Conservation (phyloP, 176 grass and related monocot genomes). For the Alloteropsis semialata region DNA sequence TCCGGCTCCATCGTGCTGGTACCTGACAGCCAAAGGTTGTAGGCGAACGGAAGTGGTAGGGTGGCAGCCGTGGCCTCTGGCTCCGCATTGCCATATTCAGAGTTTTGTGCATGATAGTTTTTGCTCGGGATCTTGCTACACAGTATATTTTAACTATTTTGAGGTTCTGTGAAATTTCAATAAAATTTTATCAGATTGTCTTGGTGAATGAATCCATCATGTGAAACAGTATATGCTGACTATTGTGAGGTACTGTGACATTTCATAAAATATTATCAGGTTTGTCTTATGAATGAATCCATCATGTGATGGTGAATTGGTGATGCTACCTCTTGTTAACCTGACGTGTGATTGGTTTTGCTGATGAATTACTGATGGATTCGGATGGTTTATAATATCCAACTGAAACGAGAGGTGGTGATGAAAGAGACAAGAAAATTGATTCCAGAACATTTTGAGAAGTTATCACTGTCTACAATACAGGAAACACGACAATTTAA, state of each 20-base stretch:
- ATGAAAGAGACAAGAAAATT: not conserved
- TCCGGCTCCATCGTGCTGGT: slow-evolving; percentile 59
- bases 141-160: not conserved
- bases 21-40: slow-evolving; percentile 17
- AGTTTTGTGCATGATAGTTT: not conserved
- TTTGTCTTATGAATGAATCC: not conserved
- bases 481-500: not conserved
- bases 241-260: not conserved
- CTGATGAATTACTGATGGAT: not conserved
- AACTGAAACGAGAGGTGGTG: not conserved
- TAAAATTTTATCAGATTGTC: not conserved
- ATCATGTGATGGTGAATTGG: too few relatives aligned
- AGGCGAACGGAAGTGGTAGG: not conserved
- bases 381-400: not conserved
- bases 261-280: not conserved
- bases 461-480: not conserved
- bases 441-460: not conserved
- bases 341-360: not conserved
- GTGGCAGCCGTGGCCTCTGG: not conserved
- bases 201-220: not conserved
- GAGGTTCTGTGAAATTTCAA: not conserved
- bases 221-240: not conserved
- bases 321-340: not conserved
- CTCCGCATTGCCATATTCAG: not conserved
- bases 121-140: not conserved